Evolutionary conservation across 2,329 filamentous ascomycete species (phyloP).

Genomic region (Stachybotrys chartarum): DNA sequence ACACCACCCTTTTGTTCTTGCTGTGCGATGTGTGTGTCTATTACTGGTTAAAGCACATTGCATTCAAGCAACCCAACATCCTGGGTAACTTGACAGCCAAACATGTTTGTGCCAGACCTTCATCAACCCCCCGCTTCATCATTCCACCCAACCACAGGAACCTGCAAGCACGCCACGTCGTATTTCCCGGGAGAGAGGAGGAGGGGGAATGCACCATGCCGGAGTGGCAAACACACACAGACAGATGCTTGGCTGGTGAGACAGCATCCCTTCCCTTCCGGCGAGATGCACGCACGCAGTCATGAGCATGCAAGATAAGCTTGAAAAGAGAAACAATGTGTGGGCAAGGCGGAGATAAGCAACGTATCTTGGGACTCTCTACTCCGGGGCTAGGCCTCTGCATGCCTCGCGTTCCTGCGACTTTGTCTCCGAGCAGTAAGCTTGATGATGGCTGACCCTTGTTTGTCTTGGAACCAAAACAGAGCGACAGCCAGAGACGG

Average conservation of each 20-base stretch:
- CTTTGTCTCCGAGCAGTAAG: no score
- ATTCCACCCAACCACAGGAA: background rate
- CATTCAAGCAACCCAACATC: background rate
- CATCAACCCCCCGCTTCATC: background rate
- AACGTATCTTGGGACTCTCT: no score
- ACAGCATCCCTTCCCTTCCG: background rate
- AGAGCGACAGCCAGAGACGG: no score
- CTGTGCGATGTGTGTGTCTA: background rate
- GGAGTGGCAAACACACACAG: no score
- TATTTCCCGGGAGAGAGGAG: background rate
- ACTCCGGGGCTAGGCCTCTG: no score
- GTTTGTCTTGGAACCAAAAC: no score
- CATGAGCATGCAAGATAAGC: background rate
- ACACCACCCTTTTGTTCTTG: no score
- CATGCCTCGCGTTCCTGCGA: no score
- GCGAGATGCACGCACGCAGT: no score
- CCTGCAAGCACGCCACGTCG: background rate
- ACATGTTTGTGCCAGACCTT: background rate
- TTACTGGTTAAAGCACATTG: background rate
- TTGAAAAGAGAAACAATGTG: background rate
- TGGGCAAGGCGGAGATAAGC: background rate
- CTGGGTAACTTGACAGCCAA: background rate
- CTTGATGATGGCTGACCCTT: no score
- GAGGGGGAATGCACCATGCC: background rate
- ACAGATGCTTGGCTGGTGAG: background rate